Evolutionary conservation across 805 yeast species (phyloP), one percentile per base, ranked within the genome.

Genomic region (Candida corydali): DNA sequence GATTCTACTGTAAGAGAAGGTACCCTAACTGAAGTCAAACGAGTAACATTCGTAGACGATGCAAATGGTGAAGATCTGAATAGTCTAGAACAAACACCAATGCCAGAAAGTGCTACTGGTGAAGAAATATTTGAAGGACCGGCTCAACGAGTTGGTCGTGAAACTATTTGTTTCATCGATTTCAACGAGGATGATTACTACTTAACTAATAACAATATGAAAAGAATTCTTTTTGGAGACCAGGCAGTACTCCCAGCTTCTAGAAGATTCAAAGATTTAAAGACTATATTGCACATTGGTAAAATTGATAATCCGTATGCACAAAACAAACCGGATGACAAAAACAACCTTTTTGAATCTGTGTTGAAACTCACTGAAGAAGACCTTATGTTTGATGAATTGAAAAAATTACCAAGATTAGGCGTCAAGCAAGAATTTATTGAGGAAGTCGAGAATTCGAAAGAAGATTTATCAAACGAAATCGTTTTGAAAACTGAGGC

Each of bases 111-210:
- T 3, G 29, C 27, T 15, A 11, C 5, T 15, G 41, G 37, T 16
- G 47, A 52, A 8, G 55, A 52, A 18, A 42, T 65, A 0, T 78
- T 69, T 47, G 81, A 80, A 54, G 95, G 95, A 0, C 95, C 95
- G 1, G 57, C 65, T 2, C 87, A 80, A 49, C 68, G 68, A 36
- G 78, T 82, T 2, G 68, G 78, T 1, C 66, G 75, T 24, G 78
- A 80, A 46, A 63, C 63, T 27, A 55, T 86, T 0, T 66, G 75
- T 1, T 61, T 84, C 30, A 68, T 78, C 41, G 74, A 73, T 25
- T 76, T 77, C 44, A 58, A 59, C 15, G 59, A 55, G 17, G 59
- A 60, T 2, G 50, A 57, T 7, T 26, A 19, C 15, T 49, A 53
- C 17, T 46, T 64, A 5, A 49, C 49, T 25, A 54, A 51, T n/a